Evolutionary conservation across 768 basidiomycete species (phyloP).

Genomic region (Lyophyllum semitale): DNA sequence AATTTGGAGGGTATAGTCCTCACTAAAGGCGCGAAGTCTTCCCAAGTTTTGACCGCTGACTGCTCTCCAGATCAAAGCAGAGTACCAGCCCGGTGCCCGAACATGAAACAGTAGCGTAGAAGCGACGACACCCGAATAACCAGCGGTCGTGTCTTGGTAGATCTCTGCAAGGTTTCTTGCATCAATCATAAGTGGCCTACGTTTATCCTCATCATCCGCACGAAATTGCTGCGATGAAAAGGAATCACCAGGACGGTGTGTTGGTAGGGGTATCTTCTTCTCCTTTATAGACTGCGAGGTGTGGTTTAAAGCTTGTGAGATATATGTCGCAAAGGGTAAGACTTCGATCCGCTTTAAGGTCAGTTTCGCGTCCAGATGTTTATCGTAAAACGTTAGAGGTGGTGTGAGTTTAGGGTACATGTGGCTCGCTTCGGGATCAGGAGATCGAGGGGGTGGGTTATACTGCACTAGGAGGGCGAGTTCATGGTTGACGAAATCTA

Average conservation of each 20-base stretch:
- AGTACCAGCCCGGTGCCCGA: not conserved
- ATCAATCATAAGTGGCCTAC: not conserved
- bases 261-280: not conserved
- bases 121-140: too few species aligned
- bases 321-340: too few species aligned
- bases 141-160: not conserved
- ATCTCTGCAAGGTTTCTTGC: not conserved
- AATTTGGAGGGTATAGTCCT: constrained; percentile 1
- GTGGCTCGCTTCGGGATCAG: too few species aligned
- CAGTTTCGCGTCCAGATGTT: too few species aligned
- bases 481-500: too few species aligned
- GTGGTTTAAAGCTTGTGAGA: too few species aligned
- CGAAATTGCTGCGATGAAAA: not conserved
- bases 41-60: not conserved
- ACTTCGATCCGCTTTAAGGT: too few species aligned
- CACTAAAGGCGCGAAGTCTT: constrained; percentile 1
- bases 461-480: too few species aligned
- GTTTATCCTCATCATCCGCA: not conserved
- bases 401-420: too few species aligned
- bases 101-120: too few species aligned
- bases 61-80: not conserved
- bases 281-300: not conserved
- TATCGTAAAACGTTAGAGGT: too few species aligned
- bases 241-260: not conserved
- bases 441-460: too few species aligned